Conservation (phyloP, 1,284 basidiomycete genomes). For the Tilletia setariae region DNA sequence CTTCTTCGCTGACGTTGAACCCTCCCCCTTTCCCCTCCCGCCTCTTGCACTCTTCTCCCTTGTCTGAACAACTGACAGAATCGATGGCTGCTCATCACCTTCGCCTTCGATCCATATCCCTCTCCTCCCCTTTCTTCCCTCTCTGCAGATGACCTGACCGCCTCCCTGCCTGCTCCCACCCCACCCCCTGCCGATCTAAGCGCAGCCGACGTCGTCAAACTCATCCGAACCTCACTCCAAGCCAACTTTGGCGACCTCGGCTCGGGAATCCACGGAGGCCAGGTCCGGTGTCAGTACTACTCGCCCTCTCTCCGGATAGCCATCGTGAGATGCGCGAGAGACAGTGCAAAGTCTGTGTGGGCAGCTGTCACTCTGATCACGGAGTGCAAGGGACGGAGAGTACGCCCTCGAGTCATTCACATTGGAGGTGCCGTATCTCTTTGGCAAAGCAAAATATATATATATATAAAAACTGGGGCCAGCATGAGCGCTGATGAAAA, state of each 20-base stretch:
- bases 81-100: slow-evolving; percentile 13
- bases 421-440: slow-evolving; percentile 20
- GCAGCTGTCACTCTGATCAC: slow-evolving; percentile 31
- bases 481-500: too few relatives aligned
- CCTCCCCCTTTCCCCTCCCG: too few relatives aligned
- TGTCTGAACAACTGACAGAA: slow-evolving; percentile 5
- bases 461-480: too few relatives aligned
- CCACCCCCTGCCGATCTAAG: slow-evolving; percentile 22
- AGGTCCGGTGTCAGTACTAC: slow-evolving; percentile 35
- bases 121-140: not conserved
- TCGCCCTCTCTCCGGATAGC: slow-evolving; percentile 32
- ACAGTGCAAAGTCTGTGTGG: slow-evolving; percentile 33
- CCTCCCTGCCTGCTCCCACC: not conserved
- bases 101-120: slow-evolving; percentile 3
- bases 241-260: slow-evolving; percentile 37
- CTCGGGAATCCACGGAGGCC: slow-evolving; percentile 28
- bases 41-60: not conserved
- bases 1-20: too few relatives aligned
- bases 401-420: slow-evolving; percentile 31
- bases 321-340: slow-evolving; percentile 33
- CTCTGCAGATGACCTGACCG: not conserved
- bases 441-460: too few relatives aligned
- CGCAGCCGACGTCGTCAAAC: slow-evolving; percentile 28
- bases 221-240: slow-evolving; percentile 27
- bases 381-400: not conserved